Conservation (phyloP, 2,329 filamentous ascomycete species). For the Cordyceps pruinosa region DNA sequence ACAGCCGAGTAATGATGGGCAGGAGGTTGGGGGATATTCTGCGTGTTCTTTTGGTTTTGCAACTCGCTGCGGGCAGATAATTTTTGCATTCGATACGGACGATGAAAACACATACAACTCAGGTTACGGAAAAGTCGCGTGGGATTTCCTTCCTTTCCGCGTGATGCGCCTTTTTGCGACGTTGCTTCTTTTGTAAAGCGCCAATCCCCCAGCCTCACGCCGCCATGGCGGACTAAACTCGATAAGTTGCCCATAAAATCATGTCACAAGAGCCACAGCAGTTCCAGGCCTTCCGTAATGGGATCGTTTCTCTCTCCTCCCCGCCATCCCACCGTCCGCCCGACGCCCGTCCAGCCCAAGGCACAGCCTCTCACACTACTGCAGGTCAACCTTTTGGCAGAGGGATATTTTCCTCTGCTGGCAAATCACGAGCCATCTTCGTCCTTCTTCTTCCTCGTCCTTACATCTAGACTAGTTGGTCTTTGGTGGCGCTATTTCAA, state of each 20-base stretch:
- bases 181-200: constrained; percentile 2
- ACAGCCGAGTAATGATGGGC: background rate
- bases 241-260: background rate
- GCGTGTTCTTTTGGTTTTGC: background rate
- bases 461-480: background rate
- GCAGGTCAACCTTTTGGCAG: background rate
- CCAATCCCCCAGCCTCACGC: background rate
- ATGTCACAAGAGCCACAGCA: background rate
- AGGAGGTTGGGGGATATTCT: background rate
- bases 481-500: background rate
- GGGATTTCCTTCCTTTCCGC: background rate
- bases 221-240: background rate
- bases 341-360: background rate
- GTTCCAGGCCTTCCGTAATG: background rate
- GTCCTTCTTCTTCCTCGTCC: background rate
- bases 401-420: background rate
- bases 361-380: background rate
- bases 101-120: background rate
- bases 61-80: background rate
- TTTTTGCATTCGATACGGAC: background rate
- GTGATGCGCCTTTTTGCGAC: background rate
- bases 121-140: background rate
- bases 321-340: background rate
- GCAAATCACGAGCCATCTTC: background rate
- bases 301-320: background rate